Conservation (phyloP, 306 rosid genomes). For the Prosopis cineraria region DNA sequence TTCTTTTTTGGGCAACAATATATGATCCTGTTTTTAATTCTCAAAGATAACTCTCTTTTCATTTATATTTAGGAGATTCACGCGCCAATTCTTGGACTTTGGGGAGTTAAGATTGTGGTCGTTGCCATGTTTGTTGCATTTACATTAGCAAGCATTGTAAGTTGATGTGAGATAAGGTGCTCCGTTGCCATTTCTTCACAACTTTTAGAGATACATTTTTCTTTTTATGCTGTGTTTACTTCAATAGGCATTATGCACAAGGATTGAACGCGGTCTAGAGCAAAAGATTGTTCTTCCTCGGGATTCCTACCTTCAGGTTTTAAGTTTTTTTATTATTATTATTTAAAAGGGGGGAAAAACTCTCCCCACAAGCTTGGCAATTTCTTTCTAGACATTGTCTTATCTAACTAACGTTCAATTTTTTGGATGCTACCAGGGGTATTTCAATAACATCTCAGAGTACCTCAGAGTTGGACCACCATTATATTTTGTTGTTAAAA, state of each 20-base stretch:
- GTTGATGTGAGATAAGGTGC: constrained; percentile 41
- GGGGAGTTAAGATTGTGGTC: constrained; percentile 83
- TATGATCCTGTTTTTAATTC: constrained; percentile 28
- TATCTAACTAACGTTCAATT: constrained; percentile 6
- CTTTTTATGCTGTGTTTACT: constrained; percentile 12
- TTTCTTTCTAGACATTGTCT: constrained; percentile 31
- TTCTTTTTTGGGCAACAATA: not conserved
- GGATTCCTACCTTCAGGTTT: constrained; percentile 97
- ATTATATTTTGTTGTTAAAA: constrained; percentile 86
- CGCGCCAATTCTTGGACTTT: constrained; percentile 81
- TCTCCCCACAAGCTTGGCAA: constrained; percentile 18
- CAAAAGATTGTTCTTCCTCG: constrained; percentile 98
- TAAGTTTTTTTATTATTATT: constrained; percentile 13
- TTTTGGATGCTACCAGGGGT: constrained; percentile 57
- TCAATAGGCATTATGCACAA: constrained; percentile 75
- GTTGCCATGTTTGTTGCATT: constrained; percentile 70
- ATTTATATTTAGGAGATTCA: constrained; percentile 72
- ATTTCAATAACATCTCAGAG: constrained; percentile 76
- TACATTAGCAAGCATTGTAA: constrained; percentile 91
- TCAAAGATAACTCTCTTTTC: constrained; percentile 24
- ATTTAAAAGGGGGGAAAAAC: no score
- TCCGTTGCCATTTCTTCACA: not conserved
- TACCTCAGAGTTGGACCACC: constrained; percentile 96
- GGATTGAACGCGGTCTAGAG: constrained; percentile 90
- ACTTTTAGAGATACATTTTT: constrained; percentile 21